Base-by-base conservation (phyloP, 2,329 filamentous ascomycete species). In the Arthrobotrys entomopaga region DNA sequence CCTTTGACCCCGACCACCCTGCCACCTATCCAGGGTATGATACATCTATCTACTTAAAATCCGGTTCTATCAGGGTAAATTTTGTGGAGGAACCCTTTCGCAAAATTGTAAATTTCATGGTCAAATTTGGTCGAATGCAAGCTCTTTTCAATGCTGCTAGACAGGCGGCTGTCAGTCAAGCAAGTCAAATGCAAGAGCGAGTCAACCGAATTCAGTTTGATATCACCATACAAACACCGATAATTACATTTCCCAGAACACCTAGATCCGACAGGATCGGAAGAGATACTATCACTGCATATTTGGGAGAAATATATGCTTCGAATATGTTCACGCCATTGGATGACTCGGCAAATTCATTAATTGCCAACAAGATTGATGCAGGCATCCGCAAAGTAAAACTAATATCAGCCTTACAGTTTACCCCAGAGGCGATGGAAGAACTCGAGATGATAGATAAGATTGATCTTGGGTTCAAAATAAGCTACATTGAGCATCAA, bases 91-190 rank as follows among this genome's bases (percentile, higher is more conserved):
- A 99, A 81, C 95, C 95, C 0, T 97, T 98, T 84, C 89, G 95
- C 60, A 98, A 98, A 82, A 98, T 99, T 77, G 92, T 99, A 82
- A 92, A 96, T 77, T 99, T 99, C 81, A 85, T 96, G 49, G 93
- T 99, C 81, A 99, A 99, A 79, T 99, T 99, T 81, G 95, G 96
- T 74, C 97, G 96, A 82, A 99, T 99, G 95, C 95, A 99, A 82
- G 94, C 95, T 20, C 91, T 99, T 61, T 99, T 97, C 84, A 99
- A 99, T 80, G 94, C 95, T 48, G 95, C 96, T 11, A 88, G 96
- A 38, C 92, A 97, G 82, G 96, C 94, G 43, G 95, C 96, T 1
- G 92, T 95, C 43, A 94, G 91, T 75, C 93, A 97, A 81, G 96
- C 95, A 8, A 96, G 88, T 70, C 93, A 97, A 79, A 87, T 99